Conservation (phyloP, 1,139 yeast genomes). For the Candida mesenterica region DNA sequence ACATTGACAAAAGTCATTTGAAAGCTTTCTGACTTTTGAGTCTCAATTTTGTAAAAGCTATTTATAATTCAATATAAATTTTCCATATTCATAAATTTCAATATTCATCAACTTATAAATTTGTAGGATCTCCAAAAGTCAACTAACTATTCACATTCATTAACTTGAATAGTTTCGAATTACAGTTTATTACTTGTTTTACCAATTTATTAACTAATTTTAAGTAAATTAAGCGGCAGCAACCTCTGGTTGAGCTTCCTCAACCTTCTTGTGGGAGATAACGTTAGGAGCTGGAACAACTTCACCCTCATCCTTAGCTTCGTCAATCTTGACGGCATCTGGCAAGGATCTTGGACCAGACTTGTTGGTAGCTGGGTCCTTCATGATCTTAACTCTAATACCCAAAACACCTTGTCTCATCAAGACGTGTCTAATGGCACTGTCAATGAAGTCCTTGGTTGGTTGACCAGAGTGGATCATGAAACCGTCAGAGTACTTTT, state of each 20-base stretch:
- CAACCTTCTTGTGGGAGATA: constrained; percentile 59
- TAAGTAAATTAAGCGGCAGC: constrained; percentile 26
- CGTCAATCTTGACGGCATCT: constrained; percentile 91
- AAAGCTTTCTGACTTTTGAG: too few relatives aligned
- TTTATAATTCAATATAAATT: too few relatives aligned
- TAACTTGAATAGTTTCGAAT: too few relatives aligned
- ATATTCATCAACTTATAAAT: too few relatives aligned
- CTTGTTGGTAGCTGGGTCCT: constrained; percentile 93
- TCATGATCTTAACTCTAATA: constrained; percentile 99
- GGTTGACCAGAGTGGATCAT: constrained; percentile 99
- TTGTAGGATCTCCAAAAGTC: too few relatives aligned
- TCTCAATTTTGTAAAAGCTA: too few relatives aligned
- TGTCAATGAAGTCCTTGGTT: constrained; percentile 96
- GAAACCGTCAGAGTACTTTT: constrained; percentile 99
- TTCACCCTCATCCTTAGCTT: constrained; percentile 96
- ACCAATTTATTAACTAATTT: background rate
- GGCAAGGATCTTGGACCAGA: constrained; percentile 92
- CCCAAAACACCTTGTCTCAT: constrained; percentile 99
- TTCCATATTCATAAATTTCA: too few relatives aligned
- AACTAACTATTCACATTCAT: too few relatives aligned
- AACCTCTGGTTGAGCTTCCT: constrained; percentile 30
- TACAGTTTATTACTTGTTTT: too few relatives aligned
- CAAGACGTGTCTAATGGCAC: constrained; percentile 99
- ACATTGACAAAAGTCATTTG: too few relatives aligned
- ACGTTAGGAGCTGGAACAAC: constrained; percentile 80